A percentile compares a stretch with the other conserved stretches of the same genome.
Conservation (phyloP, 192 early-diverging fungal genomes). For the Jimgerdemannia lactiflua region DNA sequence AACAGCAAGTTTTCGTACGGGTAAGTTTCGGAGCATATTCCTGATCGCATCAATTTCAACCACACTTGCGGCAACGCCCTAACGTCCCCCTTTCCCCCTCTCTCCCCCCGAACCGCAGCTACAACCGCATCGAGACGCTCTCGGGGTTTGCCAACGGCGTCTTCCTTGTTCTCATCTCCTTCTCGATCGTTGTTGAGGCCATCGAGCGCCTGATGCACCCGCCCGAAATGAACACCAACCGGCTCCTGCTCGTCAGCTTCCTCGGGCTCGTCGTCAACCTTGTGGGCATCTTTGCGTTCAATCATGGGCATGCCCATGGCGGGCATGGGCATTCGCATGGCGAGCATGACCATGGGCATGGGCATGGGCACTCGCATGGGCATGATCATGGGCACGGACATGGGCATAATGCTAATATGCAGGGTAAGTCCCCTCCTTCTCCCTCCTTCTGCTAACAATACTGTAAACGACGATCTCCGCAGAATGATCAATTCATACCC, state of each 20-base stretch:
- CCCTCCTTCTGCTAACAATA: no score
- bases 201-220: constrained; percentile 84
- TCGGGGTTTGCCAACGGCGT: constrained; percentile 94
- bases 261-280: constrained; percentile 91
- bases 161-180: constrained; percentile 83
- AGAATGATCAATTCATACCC: no score
- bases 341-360: constrained; percentile 51
- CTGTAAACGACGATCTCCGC: no score
- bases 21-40: constrained; percentile 25
- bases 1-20: constrained; percentile 77
- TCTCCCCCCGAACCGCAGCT: no score
- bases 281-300: constrained; percentile 91
- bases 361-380: constrained; percentile 33
- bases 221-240: constrained; percentile 81
- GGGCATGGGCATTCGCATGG: constrained; percentile 57
- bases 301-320: constrained; percentile 75
- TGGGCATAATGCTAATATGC: constrained; percentile 82
- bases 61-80: no score
- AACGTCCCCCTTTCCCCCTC: no score
- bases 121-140: constrained; percentile 87
- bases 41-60: no score
- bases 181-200: constrained; percentile 91
- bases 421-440: constrained; percentile 61
- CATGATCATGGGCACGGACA: constrained; percentile 59
- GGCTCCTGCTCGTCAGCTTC: constrained; percentile 83